phyloP scores from a whole-genome alignment of 1,284 basidiomycete species.

The Cronartium quercuum region DNA sequence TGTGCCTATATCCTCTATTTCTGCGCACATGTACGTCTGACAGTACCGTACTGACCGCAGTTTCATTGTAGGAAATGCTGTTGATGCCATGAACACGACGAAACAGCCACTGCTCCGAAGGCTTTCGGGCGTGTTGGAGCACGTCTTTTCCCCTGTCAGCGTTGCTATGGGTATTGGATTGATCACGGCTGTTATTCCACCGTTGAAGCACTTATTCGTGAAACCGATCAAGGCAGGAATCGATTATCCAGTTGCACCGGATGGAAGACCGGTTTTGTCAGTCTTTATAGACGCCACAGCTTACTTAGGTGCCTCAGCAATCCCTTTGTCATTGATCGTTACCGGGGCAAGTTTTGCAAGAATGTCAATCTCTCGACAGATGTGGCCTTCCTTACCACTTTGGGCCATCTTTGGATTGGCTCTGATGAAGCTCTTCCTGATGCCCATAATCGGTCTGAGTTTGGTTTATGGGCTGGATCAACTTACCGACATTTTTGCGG shows the following conservation, averaged over 20 bases:
- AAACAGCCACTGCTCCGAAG: not conserved
- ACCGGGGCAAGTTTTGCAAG: conserved; percentile 28
- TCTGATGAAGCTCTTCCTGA: conserved; percentile 3
- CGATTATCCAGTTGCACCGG: conserved; percentile 6
- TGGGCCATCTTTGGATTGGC: conserved; percentile 13
- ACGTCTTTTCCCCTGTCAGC: conserved; percentile 12
- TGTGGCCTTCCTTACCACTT: not conserved
- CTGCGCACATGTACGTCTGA: no score
- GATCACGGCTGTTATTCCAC: conserved; percentile 5
- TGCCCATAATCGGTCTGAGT: conserved; percentile 3
- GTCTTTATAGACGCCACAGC: conserved; percentile 12
- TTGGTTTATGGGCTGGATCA: not conserved
- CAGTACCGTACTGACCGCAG: no score
- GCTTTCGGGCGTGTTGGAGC: not conserved
- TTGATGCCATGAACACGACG: no score
- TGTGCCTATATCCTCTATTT: no score
- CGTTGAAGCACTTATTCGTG: conserved; percentile 22
- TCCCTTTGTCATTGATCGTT: conserved; percentile 11
- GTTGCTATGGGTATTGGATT: conserved; percentile 7
- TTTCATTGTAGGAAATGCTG: no score
- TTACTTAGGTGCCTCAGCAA: conserved; percentile 13
- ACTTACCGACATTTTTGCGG: not conserved
- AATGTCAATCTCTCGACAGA: conserved; percentile 25
- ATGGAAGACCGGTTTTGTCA: conserved; percentile 20
- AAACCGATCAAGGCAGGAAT: not conserved